Evolutionary conservation across 2,329 filamentous ascomycete species (phyloP).

Genomic region (Dactylella cylindrospora): DNA sequence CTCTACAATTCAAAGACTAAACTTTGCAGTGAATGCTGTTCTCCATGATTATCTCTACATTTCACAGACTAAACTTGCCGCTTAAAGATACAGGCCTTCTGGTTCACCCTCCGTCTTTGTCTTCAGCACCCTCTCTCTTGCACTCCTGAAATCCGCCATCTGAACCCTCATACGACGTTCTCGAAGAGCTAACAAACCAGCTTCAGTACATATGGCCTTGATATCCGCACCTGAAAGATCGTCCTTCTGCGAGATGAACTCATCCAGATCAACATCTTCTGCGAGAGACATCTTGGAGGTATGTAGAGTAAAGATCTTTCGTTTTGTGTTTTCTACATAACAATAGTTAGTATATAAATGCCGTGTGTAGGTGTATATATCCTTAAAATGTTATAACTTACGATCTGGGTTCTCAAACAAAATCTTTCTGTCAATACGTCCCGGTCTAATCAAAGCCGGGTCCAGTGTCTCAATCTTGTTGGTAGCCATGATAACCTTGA

Average conservation of each 20-base stretch:
- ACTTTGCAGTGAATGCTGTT: no score
- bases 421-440: slow-evolving; percentile 98
- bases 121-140: slow-evolving; percentile 90
- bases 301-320: slow-evolving; percentile 98
- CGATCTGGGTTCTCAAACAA: slow-evolving; percentile 71
- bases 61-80: neutral
- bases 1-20: no score
- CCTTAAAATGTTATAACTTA: slow-evolving; percentile 52
- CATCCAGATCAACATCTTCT: slow-evolving; percentile 95
- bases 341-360: slow-evolving; percentile 47
- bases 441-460: slow-evolving; percentile 90
- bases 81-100: slow-evolving; percentile 95
- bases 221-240: slow-evolving; percentile 96
- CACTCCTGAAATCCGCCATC: slow-evolving; percentile 95
- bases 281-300: slow-evolving; percentile 98
- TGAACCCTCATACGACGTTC: slow-evolving; percentile 97
- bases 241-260: slow-evolving; percentile 98
- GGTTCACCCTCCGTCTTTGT: slow-evolving; percentile 99
- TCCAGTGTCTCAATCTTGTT: slow-evolving; percentile 99
- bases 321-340: slow-evolving; percentile 72
- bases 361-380: neutral
- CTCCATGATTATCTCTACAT: no score
- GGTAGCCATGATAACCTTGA: slow-evolving; percentile 99
- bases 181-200: slow-evolving; percentile 86
- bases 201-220: slow-evolving; percentile 97